A percentile compares a stretch with the other conserved stretches of the same genome.
Evolutionary conservation across 805 yeast species (phyloP).

Genomic region (Saccharomyces jurei): DNA sequence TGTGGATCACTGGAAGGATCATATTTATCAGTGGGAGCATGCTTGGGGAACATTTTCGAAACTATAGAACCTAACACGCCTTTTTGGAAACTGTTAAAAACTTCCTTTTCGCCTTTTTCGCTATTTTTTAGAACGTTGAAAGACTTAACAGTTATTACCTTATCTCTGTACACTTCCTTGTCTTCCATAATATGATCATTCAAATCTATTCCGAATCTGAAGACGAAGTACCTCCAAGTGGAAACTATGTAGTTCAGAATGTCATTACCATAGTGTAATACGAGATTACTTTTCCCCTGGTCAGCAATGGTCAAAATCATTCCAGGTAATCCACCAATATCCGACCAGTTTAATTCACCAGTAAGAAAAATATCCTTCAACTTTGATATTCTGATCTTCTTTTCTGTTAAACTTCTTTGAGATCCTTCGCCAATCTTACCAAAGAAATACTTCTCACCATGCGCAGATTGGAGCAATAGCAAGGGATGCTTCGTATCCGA

Average conservation of each 20-base stretch:
- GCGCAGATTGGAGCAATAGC: constrained; percentile 37
- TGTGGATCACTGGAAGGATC: constrained; percentile 34
- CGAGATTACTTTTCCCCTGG: constrained; percentile 53
- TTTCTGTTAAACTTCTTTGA: constrained; percentile 64
- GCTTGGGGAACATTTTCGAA: constrained; percentile 50
- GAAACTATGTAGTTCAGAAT: constrained; percentile 52
- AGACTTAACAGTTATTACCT: constrained; percentile 34
- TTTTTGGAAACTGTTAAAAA: constrained; percentile 9
- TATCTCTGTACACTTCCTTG: constrained; percentile 24
- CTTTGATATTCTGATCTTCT: constrained; percentile 48
- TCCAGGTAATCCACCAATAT: constrained; percentile 92
- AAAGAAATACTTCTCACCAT: constrained; percentile 45
- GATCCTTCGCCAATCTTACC: constrained; percentile 84
- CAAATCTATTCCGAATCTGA: constrained; percentile 61
- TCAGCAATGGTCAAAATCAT: constrained; percentile 73
- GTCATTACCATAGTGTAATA: constrained; percentile 45
- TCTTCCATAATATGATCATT: constrained; percentile 23
- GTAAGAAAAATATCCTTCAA: constrained; percentile 64
- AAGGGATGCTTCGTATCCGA: constrained; percentile 53
- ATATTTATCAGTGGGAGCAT: constrained; percentile 31
- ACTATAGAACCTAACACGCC: constrained; percentile 28
- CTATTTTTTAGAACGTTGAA: constrained; percentile 26
- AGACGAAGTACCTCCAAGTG: constrained; percentile 82
- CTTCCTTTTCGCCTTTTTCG: not conserved
- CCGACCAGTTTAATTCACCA: constrained; percentile 68